A percentile compares a stretch with the other conserved stretches of the same genome.
phyloP scores from a whole-genome alignment of 2,329 filamentous ascomycete genomes.

The Neopestalotiopsis rosae region DNA sequence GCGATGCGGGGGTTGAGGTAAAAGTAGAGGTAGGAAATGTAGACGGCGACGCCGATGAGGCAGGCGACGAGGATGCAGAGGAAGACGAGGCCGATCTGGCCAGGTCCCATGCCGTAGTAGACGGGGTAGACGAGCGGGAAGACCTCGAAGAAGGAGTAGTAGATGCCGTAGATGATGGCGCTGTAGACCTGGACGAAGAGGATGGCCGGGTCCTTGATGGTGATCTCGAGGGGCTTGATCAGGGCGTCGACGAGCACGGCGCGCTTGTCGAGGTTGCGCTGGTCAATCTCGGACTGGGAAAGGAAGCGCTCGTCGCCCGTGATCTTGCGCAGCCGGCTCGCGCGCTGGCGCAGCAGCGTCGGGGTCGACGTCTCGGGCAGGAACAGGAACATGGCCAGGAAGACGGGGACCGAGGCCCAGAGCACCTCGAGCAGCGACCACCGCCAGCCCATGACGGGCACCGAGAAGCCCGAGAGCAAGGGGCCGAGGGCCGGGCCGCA shows the following conservation, averaged over 20 bases:
- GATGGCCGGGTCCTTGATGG: slow-evolving; percentile 65
- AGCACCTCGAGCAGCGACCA: slow-evolving; percentile 70
- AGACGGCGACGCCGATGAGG: slow-evolving; percentile 54
- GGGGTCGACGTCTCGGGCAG: slow-evolving; percentile 67
- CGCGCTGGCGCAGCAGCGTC: slow-evolving; percentile 66
- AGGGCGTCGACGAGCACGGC: slow-evolving; percentile 60
- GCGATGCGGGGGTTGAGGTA: slow-evolving; percentile 56
- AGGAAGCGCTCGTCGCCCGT: slow-evolving; percentile 63
- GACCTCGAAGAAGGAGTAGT: slow-evolving; percentile 69
- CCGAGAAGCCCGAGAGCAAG: slow-evolving; percentile 64
- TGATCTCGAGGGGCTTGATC: slow-evolving; percentile 66
- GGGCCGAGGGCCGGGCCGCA: slow-evolving; percentile 63
- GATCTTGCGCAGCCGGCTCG: slow-evolving; percentile 63
- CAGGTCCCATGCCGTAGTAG: slow-evolving; percentile 64
- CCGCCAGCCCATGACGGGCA: slow-evolving; percentile 63
- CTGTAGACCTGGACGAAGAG: slow-evolving; percentile 68
- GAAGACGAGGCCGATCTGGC: slow-evolving; percentile 65
- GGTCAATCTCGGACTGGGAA: slow-evolving; percentile 69
- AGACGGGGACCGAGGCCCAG: slow-evolving; percentile 63
- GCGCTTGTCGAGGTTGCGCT: slow-evolving; percentile 54
- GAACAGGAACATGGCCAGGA: slow-evolving; percentile 65
- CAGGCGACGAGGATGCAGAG: slow-evolving; percentile 64
- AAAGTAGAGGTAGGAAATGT: slow-evolving; percentile 57
- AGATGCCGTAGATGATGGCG: slow-evolving; percentile 65
- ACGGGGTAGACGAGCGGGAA: slow-evolving; percentile 68